Base-by-base conservation (phyloP, 805 yeast genomes). In the Candida qinlingensis region DNA sequence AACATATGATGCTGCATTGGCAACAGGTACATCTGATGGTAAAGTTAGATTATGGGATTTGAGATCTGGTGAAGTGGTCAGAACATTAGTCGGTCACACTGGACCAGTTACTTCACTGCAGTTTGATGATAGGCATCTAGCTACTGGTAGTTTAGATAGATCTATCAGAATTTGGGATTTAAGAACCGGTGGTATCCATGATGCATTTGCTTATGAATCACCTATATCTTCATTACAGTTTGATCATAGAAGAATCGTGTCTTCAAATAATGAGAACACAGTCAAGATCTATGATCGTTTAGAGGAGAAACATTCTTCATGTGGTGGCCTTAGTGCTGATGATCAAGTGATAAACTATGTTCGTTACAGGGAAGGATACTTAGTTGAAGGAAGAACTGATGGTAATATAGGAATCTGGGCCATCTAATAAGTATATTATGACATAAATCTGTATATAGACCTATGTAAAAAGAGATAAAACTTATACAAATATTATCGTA, bases 21-120 rank as follows among this genome's bases (percentile, higher is more conserved):
- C 92, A 0, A 79, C 89, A 0, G 94, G 92, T 44, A 81, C 90
- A 0, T 79, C 80, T 13, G 92, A 85, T 63, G 92, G 92, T 1
- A 63, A 81, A 6, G 88, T 85, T 2, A 67, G 94, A 46, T 66
- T 85, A 26, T 85, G 92, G 91, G 94, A 85, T 66, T 64, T 85
- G 51, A 72, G 94, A 57, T 71, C 80, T 27, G 89, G 89, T 4
- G 83, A 80, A 53, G 82, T 81, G 13, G 79, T 80, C 40, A 67
- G 85, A 52, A 71, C 80, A 10, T 63, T 83, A 25, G 67, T 74
- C 36, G 91, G 92, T 0, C 91, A 85, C 60, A 80, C 87, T 3
- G 83, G 81, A 1, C 78, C 89, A 2, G 79, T 85, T 8, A 79
- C 89, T 0, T 71, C 81, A 35, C 67, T 85, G 39, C 85, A 83